Evolutionary conservation across 2,329 filamentous ascomycete species (phyloP).

Genomic region (Pseudocercospora cruenta): DNA sequence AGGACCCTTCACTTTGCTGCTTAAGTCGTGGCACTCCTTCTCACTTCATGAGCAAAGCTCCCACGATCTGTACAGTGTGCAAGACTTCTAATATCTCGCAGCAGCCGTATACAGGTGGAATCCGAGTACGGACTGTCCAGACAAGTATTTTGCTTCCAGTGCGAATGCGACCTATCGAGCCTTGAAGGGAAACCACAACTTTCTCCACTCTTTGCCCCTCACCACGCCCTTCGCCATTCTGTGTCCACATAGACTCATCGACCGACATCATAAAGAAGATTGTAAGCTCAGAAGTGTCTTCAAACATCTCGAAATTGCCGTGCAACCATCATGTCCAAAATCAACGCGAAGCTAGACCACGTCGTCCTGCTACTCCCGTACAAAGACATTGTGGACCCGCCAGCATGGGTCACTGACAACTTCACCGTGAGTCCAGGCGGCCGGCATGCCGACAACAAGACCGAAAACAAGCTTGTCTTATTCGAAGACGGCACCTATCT

Average conservation of each 20-base stretch:
- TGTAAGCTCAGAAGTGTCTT: neutral
- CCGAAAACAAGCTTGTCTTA: slow-evolving; percentile 65
- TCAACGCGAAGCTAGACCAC: slow-evolving; percentile 58
- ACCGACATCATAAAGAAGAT: neutral
- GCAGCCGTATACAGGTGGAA: too few relatives aligned
- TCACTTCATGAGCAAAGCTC: neutral
- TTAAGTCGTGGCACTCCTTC: neutral
- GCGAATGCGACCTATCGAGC: neutral
- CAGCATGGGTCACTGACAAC: slow-evolving; percentile 54
- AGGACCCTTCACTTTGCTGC: neutral
- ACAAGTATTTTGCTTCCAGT: too few relatives aligned
- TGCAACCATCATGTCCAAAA: slow-evolving; percentile 10
- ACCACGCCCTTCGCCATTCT: slow-evolving; percentile 9
- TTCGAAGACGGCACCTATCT: slow-evolving; percentile 68
- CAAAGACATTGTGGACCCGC: slow-evolving; percentile 51
- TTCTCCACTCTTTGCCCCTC: neutral
- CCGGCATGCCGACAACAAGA: slow-evolving; percentile 62
- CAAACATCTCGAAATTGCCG: neutral
- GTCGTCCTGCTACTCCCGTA: slow-evolving; percentile 66
- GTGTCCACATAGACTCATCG: slow-evolving; percentile 13
- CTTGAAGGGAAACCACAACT: neutral
- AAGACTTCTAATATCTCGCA: neutral
- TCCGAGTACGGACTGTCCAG: too few relatives aligned
- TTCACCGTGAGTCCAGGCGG: slow-evolving; percentile 66
- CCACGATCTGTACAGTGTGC: neutral